Evolutionary conservation across 1,139 yeast species (phyloP).

Genomic region (Hansenula sp.): DNA sequence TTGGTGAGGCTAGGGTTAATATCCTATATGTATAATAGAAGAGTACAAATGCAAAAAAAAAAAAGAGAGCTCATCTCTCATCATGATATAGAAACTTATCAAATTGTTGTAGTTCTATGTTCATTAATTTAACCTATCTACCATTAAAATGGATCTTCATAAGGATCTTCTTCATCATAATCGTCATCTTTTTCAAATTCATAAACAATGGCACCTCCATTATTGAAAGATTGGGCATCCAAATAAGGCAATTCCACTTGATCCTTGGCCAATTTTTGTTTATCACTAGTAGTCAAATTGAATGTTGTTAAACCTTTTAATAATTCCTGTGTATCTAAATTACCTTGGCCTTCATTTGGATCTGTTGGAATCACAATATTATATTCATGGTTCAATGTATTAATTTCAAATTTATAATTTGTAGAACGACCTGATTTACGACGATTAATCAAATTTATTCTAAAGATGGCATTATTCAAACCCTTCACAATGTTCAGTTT

Average conservation of each 20-base stretch:
- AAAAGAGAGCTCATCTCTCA: neutral
- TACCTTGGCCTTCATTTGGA: slow-evolving; percentile 22
- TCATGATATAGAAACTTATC: neutral
- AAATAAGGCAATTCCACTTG: slow-evolving; percentile 85
- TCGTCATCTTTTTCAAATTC: slow-evolving; percentile 84
- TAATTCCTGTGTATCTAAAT: slow-evolving; percentile 39
- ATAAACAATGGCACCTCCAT: slow-evolving; percentile 90
- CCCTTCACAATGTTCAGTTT: slow-evolving; percentile 46
- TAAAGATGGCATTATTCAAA: slow-evolving; percentile 45
- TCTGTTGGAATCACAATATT: slow-evolving; percentile 33
- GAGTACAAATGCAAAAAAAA: neutral
- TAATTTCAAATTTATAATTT: slow-evolving; percentile 49
- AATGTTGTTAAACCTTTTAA: slow-evolving; percentile 81
- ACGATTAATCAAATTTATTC: slow-evolving; percentile 55
- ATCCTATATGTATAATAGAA: neutral
- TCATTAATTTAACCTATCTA: neutral
- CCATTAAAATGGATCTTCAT: slow-evolving; percentile 90
- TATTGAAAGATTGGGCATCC: slow-evolving; percentile 79
- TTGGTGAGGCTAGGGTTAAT: slow-evolving; percentile 37
- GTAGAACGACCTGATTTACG: slow-evolving; percentile 83
- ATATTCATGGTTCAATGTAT: slow-evolving; percentile 48
- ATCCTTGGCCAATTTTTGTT: slow-evolving; percentile 74
- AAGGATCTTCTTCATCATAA: slow-evolving; percentile 96
- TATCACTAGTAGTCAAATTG: slow-evolving; percentile 69
- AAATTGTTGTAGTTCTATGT: neutral